Base-by-base conservation (phyloP, 208 protist genomes). In the Herpetomonas tarakana region DNA sequence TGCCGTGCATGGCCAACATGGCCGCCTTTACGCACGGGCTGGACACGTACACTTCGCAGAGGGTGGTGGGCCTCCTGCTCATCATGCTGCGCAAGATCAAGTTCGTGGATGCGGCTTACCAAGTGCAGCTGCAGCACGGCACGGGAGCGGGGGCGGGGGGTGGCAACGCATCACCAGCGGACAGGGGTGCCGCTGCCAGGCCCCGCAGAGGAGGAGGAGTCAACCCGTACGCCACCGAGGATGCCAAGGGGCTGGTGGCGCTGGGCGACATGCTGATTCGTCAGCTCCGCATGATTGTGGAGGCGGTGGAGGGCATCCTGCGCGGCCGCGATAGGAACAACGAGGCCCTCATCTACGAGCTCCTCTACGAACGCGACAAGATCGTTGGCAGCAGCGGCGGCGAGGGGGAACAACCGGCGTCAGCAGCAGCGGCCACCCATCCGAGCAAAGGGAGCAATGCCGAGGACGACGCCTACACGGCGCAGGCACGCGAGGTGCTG, bases 301-400 rank as follows among this genome's bases (percentile, higher is more conserved):
- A 91, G 61, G 70, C 65, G 1, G 41, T 94, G 1, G 85, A 91
- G 56, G 68, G 60, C 16, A 72, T 94, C 51, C 53, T 91, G 24
- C 76, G 75, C 18, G 80, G 72, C 3, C 51, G 65, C 14, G 58
- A 78, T 45, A 60, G 78, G 4, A 53, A 52, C 58, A 94, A 94
- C 67, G 78, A 91, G 26, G 31, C 68, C 4, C 77, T 94, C 27
- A 52, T 88, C 12, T 94, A 94, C 69, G 88, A 92, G 53, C 54
- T 94, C 19, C 69, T 94, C 12, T 92, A 94, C 63, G 25, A 53
- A 12, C 59, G 67, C 18, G 38, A 55, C 21, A 69, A 61, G 12
- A 31, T 92, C 26, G 65, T 78, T 52, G 51, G 39, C 24, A 47
- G 6, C 21, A 31, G 49, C 21, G 21, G n/a, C 9, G 28, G 7